Percentiles rank a stretch among this genome's conserved stretches.
Conservation (phyloP, 2,329 filamentous ascomycete genomes). For the Gyromitra esculenta region DNA sequence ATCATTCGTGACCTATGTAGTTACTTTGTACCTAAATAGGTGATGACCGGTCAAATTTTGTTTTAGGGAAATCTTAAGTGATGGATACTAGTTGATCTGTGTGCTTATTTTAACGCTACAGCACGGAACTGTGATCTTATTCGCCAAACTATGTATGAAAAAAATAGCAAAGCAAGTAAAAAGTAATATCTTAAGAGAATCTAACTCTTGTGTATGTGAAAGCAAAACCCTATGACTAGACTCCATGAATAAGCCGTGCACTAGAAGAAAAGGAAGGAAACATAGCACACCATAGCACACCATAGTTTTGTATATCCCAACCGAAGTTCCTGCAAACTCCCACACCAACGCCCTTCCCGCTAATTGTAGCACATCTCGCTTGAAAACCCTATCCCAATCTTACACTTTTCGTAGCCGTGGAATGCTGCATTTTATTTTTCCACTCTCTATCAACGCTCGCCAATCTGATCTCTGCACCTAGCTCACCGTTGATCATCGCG, state of each 20-base stretch:
- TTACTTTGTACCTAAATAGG: too few species aligned
- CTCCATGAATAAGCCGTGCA: neutral
- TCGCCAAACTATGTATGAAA: neutral
- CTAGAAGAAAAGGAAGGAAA: neutral
- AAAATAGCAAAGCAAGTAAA: neutral
- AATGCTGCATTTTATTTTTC: neutral
- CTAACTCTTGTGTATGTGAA: neutral
- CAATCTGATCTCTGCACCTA: neutral
- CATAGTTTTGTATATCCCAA: neutral
- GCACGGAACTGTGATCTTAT: neutral
- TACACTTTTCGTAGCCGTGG: neutral
- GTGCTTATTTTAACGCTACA: too few species aligned
- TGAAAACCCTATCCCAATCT: neutral
- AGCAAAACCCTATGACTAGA: neutral
- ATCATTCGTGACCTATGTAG: too few species aligned
- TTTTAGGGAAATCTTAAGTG: too few species aligned
- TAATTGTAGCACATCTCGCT: neutral
- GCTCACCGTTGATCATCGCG: constrained; percentile 4
- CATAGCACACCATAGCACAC: neutral
- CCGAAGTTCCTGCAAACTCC: constrained; percentile 3
- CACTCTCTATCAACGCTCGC: constrained; percentile 27
- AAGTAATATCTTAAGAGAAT: neutral
- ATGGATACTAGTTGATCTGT: too few species aligned
- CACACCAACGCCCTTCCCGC: neutral
- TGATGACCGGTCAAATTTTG: too few species aligned